Evolutionary conservation across 495 filamentous ascomycete genomes (phyloP).

Genomic region (Cetradonia linearis): DNA sequence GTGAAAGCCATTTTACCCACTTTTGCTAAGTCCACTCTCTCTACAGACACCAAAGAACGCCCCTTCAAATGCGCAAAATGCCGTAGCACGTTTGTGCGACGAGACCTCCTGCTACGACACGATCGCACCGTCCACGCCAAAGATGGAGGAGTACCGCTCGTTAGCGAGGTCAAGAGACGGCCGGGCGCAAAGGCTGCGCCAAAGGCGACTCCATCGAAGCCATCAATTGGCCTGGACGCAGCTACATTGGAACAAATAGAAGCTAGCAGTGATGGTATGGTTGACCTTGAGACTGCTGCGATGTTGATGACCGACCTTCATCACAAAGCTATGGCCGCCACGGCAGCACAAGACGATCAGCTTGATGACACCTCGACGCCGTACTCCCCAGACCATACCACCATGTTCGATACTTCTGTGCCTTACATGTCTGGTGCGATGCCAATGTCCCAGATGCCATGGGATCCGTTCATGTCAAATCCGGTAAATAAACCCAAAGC

Average conservation of each 20-base stretch:
- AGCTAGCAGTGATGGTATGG: slow-evolving; percentile 85
- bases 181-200: slow-evolving; percentile 60
- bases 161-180: slow-evolving; percentile 87
- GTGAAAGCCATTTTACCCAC: slow-evolving; percentile 7
- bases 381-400: slow-evolving; percentile 58
- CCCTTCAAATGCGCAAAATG: slow-evolving; percentile 98
- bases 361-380: slow-evolving; percentile 58
- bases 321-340: slow-evolving; percentile 85
- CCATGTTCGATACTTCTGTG: slow-evolving; percentile 59
- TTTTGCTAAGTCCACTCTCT: slow-evolving; percentile 7
- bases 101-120: slow-evolving; percentile 91
- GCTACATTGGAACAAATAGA: slow-evolving; percentile 90
- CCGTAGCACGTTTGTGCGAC: slow-evolving; percentile 94
- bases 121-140: slow-evolving; percentile 98
- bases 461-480: slow-evolving; percentile 70
- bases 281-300: slow-evolving; percentile 94
- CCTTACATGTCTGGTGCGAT: slow-evolving; percentile 66
- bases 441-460: slow-evolving; percentile 77
- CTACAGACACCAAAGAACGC: slow-evolving; percentile 89
- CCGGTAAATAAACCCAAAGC: slow-evolving; percentile 54
- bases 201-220: slow-evolving; percentile 62
- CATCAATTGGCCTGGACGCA: slow-evolving; percentile 73
- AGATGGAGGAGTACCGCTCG: slow-evolving; percentile 90
- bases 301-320: slow-evolving; percentile 99
- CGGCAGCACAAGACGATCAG: slow-evolving; percentile 63